Conservation (phyloP, 306 rosid species). For the Quillaja saponaria region DNA sequence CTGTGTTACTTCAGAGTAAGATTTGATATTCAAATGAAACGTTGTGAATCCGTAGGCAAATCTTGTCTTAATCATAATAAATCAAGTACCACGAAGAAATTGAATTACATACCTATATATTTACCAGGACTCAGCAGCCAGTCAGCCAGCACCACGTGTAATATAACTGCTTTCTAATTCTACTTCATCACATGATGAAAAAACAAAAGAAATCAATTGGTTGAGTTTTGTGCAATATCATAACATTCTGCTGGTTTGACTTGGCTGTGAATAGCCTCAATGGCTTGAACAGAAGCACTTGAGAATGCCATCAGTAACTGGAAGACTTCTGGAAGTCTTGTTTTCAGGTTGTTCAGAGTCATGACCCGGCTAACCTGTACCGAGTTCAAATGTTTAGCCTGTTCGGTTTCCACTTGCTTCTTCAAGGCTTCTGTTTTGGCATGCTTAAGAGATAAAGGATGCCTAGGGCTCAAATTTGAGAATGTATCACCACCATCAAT, state of each 20-base stretch:
- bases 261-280: slow-evolving; percentile 46
- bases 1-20: too few species aligned
- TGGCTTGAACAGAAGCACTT: slow-evolving; percentile 51
- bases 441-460: slow-evolving; percentile 60
- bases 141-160: too few species aligned
- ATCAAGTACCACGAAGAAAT: too few species aligned
- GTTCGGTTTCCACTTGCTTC: slow-evolving; percentile 62
- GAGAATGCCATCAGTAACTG: slow-evolving; percentile 59
- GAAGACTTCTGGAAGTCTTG: slow-evolving; percentile 70
- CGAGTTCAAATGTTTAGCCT: slow-evolving; percentile 48
- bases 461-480: slow-evolving; percentile 51
- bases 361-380: slow-evolving; percentile 48
- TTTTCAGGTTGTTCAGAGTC: slow-evolving; percentile 62
- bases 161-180: too few species aligned
- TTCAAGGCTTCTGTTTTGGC: slow-evolving; percentile 59
- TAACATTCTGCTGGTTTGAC: slow-evolving; percentile 36
- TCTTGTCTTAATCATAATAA: too few species aligned
- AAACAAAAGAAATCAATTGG: background rate
- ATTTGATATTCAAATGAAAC: too few species aligned
- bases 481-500: slow-evolving; percentile 32
- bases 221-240: slow-evolving; percentile 29
- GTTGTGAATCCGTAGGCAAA: too few species aligned
- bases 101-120: background rate
- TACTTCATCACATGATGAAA: background rate
- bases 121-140: background rate